Base-by-base conservation (phyloP, 306 rosid species). In the Dryas octopetala region DNA sequence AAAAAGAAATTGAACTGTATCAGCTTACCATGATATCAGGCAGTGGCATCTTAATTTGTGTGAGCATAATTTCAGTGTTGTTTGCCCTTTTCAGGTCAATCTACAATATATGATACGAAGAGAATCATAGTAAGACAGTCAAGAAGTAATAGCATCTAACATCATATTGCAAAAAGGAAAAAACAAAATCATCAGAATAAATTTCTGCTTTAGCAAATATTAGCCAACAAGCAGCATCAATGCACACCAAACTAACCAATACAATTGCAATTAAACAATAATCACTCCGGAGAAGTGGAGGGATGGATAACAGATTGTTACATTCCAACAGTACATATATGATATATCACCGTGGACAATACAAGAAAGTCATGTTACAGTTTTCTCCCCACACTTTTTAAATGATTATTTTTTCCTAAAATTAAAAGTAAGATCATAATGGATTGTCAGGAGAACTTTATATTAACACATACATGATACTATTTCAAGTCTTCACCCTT, bases 41-140 rank as follows among this genome's bases (percentile, higher is more conserved):
- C 77, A 96, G 99, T 28, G 98, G 97, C 97, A 96, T 96, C 93
- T 93, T 92, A 83, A 96, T 93, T 93, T 96, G 92, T 60, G 99
- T 92, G 77, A 96, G 99, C 99, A 96, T 96, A 82, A 96, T 96
- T 88, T 96, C 99, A 71, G 97, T 89, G 82, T 96, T 96, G 74
- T 96, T 86, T 57, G 98, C 98, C 88, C 99, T 89, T 86, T 97
- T 92, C 60, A 96, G 88, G 75, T 96, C 99, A 84, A 96, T 67
- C 99, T 96, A 83, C 83, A 83, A 71, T 55, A 71, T 66, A 68
- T 73, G 66, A 74, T 8, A 77, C 10, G 71, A 26, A 72, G 57
- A 74, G 61, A 62, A 63, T 54, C 62, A 40, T 46, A 45, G 62
- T 55, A 63, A 68, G 46, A 81, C 45, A 70, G 48, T 59, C 75